Conservation (phyloP, 768 basidiomycete genomes). For the Termitomyces sp. region DNA sequence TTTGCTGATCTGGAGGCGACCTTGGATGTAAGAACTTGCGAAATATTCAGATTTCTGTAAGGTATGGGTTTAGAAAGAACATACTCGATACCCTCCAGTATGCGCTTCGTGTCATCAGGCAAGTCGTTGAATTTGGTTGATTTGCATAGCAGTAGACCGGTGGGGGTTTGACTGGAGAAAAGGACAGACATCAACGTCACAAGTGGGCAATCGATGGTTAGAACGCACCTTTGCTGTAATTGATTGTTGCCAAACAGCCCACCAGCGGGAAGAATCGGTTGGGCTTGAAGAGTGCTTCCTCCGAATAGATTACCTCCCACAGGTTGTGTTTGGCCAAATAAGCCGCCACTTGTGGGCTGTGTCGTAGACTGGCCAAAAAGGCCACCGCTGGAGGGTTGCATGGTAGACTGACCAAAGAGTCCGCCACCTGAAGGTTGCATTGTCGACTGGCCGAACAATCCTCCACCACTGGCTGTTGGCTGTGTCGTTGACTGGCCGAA, state of each 20-base stretch:
- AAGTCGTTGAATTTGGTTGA: slow-evolving; percentile 82
- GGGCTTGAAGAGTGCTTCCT: slow-evolving; percentile 26
- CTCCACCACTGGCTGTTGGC: slow-evolving; percentile 14
- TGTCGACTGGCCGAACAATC: slow-evolving; percentile 19
- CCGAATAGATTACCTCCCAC: slow-evolving; percentile 17
- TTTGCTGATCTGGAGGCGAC: slow-evolving; percentile 75
- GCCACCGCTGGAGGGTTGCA: slow-evolving; percentile 14
- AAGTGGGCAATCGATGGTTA: neutral
- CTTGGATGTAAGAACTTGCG: slow-evolving; percentile 65
- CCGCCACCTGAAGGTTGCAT: slow-evolving; percentile 9
- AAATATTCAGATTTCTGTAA: neutral
- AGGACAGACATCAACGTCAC: neutral
- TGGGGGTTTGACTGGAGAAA: slow-evolving; percentile 17
- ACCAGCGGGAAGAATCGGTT: slow-evolving; percentile 24
- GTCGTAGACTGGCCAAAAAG: slow-evolving; percentile 26
- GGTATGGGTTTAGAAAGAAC: neutral
- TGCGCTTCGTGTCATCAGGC: slow-evolving; percentile 61
- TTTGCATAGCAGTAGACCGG: slow-evolving; percentile 42
- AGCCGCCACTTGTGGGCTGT: slow-evolving; percentile 11
- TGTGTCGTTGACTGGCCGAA: slow-evolving; percentile 16
- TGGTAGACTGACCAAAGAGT: slow-evolving; percentile 14
- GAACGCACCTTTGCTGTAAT: slow-evolving; percentile 24
- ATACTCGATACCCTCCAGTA: slow-evolving; percentile 74
- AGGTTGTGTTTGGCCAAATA: slow-evolving; percentile 25
- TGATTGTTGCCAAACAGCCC: slow-evolving; percentile 30